Evolutionary conservation across 768 basidiomycete species (phyloP).

Genomic region (Tephrocybe sp.): DNA sequence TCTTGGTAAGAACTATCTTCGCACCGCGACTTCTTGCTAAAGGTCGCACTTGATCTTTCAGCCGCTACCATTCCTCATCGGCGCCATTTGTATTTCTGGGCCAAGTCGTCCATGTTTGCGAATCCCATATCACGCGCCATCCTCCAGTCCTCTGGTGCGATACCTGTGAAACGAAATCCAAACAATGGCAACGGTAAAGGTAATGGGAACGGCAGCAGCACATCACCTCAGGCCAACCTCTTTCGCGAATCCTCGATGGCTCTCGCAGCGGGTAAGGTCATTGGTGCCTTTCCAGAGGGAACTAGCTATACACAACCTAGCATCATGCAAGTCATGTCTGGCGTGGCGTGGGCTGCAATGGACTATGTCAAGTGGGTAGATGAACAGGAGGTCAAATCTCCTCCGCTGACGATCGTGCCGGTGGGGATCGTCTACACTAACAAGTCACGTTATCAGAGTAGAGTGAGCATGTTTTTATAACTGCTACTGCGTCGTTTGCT

Average conservation of each 20-base stretch:
- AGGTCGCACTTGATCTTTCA: constrained; percentile 12
- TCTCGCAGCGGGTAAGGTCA: constrained; percentile 50
- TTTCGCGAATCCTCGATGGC: constrained; percentile 58
- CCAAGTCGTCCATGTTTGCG: constrained; percentile 68
- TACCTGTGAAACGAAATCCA: constrained; percentile 68
- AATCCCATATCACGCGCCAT: constrained; percentile 53
- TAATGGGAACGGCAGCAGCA: constrained; percentile 6
- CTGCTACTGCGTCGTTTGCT: background rate
- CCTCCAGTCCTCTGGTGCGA: constrained; percentile 64
- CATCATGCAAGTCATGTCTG: constrained; percentile 55
- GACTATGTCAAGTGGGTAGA: constrained; percentile 53
- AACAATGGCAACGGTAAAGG: constrained; percentile 34
- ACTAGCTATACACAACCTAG: constrained; percentile 49
- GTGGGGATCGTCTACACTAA: constrained; percentile 72
- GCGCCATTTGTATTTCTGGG: constrained; percentile 63
- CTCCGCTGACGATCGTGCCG: constrained; percentile 51
- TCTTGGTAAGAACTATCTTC: constrained; percentile 30
- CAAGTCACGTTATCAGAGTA: constrained; percentile 63
- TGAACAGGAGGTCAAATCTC: constrained; percentile 17
- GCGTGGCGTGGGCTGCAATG: constrained; percentile 70
- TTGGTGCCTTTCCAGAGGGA: constrained; percentile 73
- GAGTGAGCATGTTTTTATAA: constrained; percentile 33
- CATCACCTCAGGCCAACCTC: constrained; percentile 40
- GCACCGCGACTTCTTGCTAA: background rate
- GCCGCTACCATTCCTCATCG: constrained; percentile 60